phyloP scores from a whole-genome alignment of 2,329 filamentous ascomycete genomes.

The Nigrospora sphaerica region DNA sequence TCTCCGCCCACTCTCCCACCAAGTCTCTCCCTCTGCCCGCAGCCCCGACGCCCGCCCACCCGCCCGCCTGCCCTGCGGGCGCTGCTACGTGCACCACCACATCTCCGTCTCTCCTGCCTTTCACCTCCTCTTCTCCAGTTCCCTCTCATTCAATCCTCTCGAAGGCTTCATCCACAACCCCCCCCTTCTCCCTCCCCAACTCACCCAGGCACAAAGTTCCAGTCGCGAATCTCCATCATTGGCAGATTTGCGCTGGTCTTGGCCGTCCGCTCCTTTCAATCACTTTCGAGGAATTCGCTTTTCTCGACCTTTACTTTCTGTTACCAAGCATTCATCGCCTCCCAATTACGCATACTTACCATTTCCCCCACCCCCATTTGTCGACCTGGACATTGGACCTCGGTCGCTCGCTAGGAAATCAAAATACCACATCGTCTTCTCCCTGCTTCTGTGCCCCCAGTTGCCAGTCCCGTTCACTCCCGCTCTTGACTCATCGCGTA shows the following conservation, averaged over 20 bases:
- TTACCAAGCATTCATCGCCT: conserved; percentile 16
- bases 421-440: not conserved
- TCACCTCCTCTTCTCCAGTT: not conserved
- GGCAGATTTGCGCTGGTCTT: conserved; percentile 47
- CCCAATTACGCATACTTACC: not conserved
- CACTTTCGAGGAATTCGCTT: conserved; percentile 13
- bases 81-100: too few species aligned
- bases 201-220: conserved; percentile 46
- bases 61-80: too few species aligned
- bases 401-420: not conserved
- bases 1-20: too few species aligned
- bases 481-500: too few species aligned
- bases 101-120: too few species aligned
- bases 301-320: conserved; percentile 13
- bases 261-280: conserved; percentile 52
- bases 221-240: conserved; percentile 36
- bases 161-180: too few species aligned
- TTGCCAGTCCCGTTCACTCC: too few species aligned
- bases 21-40: too few species aligned
- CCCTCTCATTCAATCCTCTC: not conserved
- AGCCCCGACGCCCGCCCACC: too few species aligned
- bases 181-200: not conserved
- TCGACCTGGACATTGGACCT: not conserved
- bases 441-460: too few species aligned
- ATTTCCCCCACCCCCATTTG: too few species aligned